Conservation (phyloP, 139 green algal species). For the Chlorella sorokiniana region DNA sequence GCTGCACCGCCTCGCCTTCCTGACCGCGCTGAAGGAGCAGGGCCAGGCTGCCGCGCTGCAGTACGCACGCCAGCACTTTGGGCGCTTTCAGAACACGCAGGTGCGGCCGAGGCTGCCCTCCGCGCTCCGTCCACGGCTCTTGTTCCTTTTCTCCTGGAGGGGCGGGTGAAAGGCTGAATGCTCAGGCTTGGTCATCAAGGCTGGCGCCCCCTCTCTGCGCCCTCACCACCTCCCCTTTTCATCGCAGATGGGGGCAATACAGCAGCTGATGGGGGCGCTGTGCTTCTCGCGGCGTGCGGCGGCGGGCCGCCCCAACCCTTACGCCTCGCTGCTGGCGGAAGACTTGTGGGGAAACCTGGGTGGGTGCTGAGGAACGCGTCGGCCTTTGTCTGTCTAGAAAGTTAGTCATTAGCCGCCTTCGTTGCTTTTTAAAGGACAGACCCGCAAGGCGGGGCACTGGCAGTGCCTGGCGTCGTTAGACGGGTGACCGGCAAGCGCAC, state of each 20-base stretch:
- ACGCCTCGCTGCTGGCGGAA: constrained; percentile 67
- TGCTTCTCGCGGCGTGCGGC: constrained; percentile 61
- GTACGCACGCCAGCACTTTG: constrained; percentile 82
- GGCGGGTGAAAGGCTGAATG: too few relatives aligned
- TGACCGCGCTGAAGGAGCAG: constrained; percentile 66
- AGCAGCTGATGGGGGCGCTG: constrained; percentile 90
- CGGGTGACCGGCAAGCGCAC: background rate
- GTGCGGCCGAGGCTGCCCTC: background rate
- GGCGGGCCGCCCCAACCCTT: constrained; percentile 27
- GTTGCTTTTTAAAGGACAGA: too few relatives aligned
- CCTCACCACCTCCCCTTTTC: background rate
- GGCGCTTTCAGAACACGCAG: constrained; percentile 28
- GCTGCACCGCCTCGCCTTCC: constrained; percentile 85
- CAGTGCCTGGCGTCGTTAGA: too few relatives aligned
- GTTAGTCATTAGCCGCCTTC: too few relatives aligned
- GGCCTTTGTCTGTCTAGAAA: background rate
- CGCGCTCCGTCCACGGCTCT: background rate
- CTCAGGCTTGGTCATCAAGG: too few relatives aligned
- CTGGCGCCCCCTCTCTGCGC: background rate
- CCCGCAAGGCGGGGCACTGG: too few relatives aligned
- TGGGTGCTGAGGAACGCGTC: too few relatives aligned
- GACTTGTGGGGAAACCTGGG: constrained; percentile 72
- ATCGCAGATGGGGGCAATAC: constrained; percentile 70
- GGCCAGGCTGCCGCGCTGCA: constrained; percentile 63
- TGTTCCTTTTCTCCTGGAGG: background rate